Evolutionary conservation across 805 yeast species (phyloP).

Genomic region (Candida chauliodis): DNA sequence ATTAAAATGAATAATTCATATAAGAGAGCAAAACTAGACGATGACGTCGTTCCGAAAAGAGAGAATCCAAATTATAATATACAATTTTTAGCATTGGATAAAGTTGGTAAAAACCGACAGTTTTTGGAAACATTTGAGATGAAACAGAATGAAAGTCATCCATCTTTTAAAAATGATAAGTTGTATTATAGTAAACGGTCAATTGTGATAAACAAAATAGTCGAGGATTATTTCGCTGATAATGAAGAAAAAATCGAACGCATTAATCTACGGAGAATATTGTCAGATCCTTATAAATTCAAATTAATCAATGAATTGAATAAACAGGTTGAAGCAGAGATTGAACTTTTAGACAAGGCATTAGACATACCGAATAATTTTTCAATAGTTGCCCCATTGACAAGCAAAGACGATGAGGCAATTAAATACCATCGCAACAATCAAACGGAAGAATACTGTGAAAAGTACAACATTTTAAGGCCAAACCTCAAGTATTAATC

Average conservation of each 20-base stretch:
- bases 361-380: slow-evolving; percentile 24
- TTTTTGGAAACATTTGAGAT: slow-evolving; percentile 54
- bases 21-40: slow-evolving; percentile 1
- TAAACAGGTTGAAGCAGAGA: slow-evolving; percentile 18
- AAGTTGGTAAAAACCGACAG: slow-evolving; percentile 65
- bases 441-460: slow-evolving; percentile 35
- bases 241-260: slow-evolving; percentile 12
- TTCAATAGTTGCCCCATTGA: slow-evolving; percentile 22
- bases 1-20: background rate
- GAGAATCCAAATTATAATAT: slow-evolving; percentile 21
- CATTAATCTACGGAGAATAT: slow-evolving; percentile 13
- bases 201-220: slow-evolving; percentile 32
- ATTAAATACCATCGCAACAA: slow-evolving; percentile 32
- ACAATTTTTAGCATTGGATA: slow-evolving; percentile 76
- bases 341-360: slow-evolving; percentile 11
- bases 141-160: slow-evolving; percentile 19
- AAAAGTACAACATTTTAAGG: no score
- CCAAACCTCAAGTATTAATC: slow-evolving; percentile 10
- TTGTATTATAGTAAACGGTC: slow-evolving; percentile 30
- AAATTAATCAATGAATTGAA: slow-evolving; percentile 18
- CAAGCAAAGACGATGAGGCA: slow-evolving; percentile 10
- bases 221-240: slow-evolving; percentile 21
- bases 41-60: background rate
- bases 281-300: slow-evolving; percentile 11
- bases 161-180: slow-evolving; percentile 10